Conservation (phyloP, 805 yeast species). For the Pichia nanzhaoensis region DNA sequence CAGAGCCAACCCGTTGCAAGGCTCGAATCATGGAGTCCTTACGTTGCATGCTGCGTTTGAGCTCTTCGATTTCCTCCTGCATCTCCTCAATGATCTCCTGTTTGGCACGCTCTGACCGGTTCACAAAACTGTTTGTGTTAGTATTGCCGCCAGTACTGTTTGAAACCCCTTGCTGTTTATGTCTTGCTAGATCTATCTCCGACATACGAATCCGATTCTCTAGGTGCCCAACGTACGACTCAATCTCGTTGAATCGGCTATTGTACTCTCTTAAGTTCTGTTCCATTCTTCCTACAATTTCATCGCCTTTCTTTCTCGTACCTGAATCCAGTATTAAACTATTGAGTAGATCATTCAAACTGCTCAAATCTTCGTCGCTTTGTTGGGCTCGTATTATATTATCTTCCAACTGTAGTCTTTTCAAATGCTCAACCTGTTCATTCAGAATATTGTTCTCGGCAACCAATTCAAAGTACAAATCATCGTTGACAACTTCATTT, state of each 20-base stretch:
- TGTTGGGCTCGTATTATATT: slow-evolving; percentile 5
- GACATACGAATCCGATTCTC: slow-evolving; percentile 12
- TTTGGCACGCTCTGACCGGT: neutral
- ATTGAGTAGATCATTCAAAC: neutral
- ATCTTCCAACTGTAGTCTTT: slow-evolving; percentile 43
- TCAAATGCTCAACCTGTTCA: slow-evolving; percentile 64
- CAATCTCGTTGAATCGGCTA: slow-evolving; percentile 4
- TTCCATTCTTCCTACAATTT: neutral
- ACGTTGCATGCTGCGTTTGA: slow-evolving; percentile 55
- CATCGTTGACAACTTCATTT: slow-evolving; percentile 1
- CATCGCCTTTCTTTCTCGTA: neutral
- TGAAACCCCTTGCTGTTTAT: neutral
- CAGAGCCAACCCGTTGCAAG: slow-evolving; percentile 25
- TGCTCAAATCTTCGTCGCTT: neutral
- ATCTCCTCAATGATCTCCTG: slow-evolving; percentile 30
- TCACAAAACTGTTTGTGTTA: neutral
- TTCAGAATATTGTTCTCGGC: slow-evolving; percentile 61
- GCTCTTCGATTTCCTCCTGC: slow-evolving; percentile 60
- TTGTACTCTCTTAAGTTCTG: slow-evolving; percentile 5
- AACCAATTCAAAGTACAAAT: slow-evolving; percentile 28
- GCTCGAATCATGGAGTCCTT: slow-evolving; percentile 78
- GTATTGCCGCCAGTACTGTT: neutral
- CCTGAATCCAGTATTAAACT: slow-evolving; percentile 1
- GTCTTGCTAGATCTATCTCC: slow-evolving; percentile 12
- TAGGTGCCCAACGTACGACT: slow-evolving; percentile 12